Evolutionary conservation across 495 filamentous ascomycete species (phyloP), one percentile per base, ranked within the genome.

Genomic region (Neurospora sp.): DNA sequence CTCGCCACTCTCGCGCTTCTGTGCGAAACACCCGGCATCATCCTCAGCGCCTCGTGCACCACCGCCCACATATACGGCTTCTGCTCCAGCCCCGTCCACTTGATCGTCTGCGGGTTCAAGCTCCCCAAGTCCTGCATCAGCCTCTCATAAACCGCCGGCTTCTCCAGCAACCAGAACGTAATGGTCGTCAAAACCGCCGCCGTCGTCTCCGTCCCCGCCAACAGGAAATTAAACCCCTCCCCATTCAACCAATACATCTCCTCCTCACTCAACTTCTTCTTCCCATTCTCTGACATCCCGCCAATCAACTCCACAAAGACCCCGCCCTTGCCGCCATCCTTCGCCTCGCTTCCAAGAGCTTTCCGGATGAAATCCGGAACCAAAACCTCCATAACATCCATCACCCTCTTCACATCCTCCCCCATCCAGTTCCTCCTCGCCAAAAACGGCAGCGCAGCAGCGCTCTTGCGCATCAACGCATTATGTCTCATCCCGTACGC

Each of bases 51-150:
- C 73, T 87, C 85, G 69, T 83, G 77, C 13, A 86, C 77, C 10
- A 84, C 78, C 0, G 80, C 85, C 45, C 77, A 79, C n/a, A 86
- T 74, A 73, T 87, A 88, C 2, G 87, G 85, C 1, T 86, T 82
- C 71, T 85, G 75, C 69, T 83, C 79, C 8, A 85, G 76, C 11
- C 75, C 73, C 0, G 73, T 59, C 77, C 79, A 79, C 17, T 77
- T 71, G 13, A 78, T 71, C 4, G 11, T 77, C 24, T 2, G 70
- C 11, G 69, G 79, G 70, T 39, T 82, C 71, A 48, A 48, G 45
- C 19, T 75, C 70, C 8, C 75, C 73, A 84, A 69, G 24, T 82
- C 82, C 4, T 75, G 54, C 71, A 77, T 79, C 17, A 84, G 75
- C 24, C 78, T 73, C 9, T 43, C 21, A 37, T 82, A 77, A 1